phyloP scores from a whole-genome alignment of 257 asterid genomes.

The Gentiana macrophylla region DNA sequence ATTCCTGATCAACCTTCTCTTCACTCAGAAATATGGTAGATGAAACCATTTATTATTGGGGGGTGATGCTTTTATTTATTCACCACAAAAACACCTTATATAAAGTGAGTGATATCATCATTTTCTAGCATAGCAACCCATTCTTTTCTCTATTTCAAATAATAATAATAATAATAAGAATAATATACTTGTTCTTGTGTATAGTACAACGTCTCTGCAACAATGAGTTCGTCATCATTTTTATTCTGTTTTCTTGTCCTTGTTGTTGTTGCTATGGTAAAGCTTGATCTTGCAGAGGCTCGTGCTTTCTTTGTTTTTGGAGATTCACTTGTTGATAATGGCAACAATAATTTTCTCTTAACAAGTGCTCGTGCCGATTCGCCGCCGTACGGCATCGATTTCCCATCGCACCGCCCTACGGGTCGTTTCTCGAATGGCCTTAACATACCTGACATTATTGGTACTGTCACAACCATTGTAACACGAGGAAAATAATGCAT shows the following conservation, averaged over 20 bases:
- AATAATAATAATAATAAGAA: too few species aligned
- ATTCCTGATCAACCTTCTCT: neutral
- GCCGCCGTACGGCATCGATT: conserved; percentile 86
- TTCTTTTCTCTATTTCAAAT: too few species aligned
- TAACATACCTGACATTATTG: conserved; percentile 69
- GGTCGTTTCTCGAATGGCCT: conserved; percentile 94
- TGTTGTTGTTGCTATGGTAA: conserved; percentile 18
- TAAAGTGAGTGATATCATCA: neutral
- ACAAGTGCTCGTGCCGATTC: conserved; percentile 80
- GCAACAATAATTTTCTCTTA: conserved; percentile 67
- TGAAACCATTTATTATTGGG: conserved; percentile 10
- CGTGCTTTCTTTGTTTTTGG: conserved; percentile 86
- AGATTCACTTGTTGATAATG: conserved; percentile 78
- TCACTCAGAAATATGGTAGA: conserved; percentile 1
- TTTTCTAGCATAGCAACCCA: neutral
- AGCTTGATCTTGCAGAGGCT: conserved; percentile 25
- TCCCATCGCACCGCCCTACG: conserved; percentile 57
- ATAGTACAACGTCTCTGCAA: neutral
- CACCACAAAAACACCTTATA: neutral
- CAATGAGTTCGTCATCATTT: conserved; percentile 27
- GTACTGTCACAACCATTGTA: conserved; percentile 16
- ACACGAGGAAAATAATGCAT: neutral
- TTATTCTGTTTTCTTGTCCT: conserved; percentile 17
- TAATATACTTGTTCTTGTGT: too few species aligned
- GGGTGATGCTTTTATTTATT: neutral